Evolutionary conservation across 2,329 filamentous ascomycete genomes (phyloP), one percentile per base, ranked within the genome.

Genomic region (Mollisiaceae sp.): DNA sequence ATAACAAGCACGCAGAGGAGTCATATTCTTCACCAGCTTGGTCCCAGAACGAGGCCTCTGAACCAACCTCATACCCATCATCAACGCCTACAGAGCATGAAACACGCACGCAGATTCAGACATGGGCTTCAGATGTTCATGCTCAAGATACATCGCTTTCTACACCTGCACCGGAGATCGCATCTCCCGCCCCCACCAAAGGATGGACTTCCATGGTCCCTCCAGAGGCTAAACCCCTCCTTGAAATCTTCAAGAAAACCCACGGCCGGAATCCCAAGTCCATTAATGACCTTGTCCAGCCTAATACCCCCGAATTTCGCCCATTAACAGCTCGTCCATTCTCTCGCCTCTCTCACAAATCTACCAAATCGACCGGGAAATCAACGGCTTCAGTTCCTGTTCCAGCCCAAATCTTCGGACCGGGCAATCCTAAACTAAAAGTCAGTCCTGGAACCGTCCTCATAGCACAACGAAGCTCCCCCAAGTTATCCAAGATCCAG

Each of bases 201-300:
- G 43, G 43, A 22, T 4, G 55, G 50, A 35, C 52, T 47, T 11
- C 32, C 24, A 54, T 45, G 27, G 35, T 35, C 39, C 39, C 61
- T 9, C 18, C n/a, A 27, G 38, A 32, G 50, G 27, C 24, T 22
- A 41, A 47, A 22, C n/a, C 38, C 11, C 52, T 71, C 18, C 57
- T 67, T 15, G 41, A 65, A 15, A 45, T 63, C 9, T 71, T 70
- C 36, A 60, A 61, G 11, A 60, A 63, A 41, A 41, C 35, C 3
- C 57, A 71, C 60, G 69, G 65, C 14, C 47, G 62, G 1, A 4
- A 12, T 2, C 69, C 68, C 1, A 70, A 64, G 41, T 18, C 9
- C 15, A n/a, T 57, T 1, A 65, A 66, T 35, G 69, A 70, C 24
- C 55, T 71, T n/a, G 66, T 64, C 18, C 71, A 74, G 55, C 73